Percentiles rank a stretch among this genome's conserved stretches.
Evolutionary conservation across 345 rosid genomes (phyloP).

Genomic region (Syzygium grande): DNA sequence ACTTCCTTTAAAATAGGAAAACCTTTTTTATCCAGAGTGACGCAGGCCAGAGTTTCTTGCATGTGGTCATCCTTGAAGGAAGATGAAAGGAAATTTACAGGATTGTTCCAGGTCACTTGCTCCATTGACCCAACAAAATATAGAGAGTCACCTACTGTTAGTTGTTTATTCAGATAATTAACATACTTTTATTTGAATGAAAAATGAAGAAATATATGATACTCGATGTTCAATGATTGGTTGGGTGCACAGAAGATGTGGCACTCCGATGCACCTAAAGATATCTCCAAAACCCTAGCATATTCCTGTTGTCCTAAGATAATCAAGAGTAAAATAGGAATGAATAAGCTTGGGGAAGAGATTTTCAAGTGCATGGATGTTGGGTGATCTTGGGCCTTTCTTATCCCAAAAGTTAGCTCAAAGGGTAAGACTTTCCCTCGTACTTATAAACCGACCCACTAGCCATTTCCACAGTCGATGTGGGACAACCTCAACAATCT

Average conservation of each 20-base stretch:
- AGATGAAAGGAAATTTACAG: background rate
- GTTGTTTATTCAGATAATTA: background rate
- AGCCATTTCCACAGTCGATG: too few species aligned
- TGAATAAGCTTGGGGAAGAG: background rate
- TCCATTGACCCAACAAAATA: background rate
- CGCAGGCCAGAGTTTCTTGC: background rate
- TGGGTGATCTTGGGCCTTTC: too few species aligned
- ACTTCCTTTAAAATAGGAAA: too few species aligned
- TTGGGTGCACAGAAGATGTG: background rate
- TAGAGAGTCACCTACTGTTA: background rate
- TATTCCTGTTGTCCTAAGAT: too few species aligned
- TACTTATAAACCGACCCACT: too few species aligned
- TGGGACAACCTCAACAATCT: too few species aligned
- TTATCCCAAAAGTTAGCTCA: too few species aligned
- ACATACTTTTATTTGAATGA: background rate
- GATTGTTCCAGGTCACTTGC: background rate
- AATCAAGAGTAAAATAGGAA: background rate
- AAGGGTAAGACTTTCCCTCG: too few species aligned
- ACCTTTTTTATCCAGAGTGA: too few species aligned
- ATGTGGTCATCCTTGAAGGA: background rate
- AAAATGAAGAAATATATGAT: background rate
- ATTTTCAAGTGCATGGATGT: background rate
- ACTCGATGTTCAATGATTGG: background rate
- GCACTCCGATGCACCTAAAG: background rate
- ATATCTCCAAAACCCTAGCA: background rate